These are phyloP conservation scores for Mycena sanguinolenta DNA, from an alignment of 768 basidiomycete species.

Conservation along the genomic window DNA sequence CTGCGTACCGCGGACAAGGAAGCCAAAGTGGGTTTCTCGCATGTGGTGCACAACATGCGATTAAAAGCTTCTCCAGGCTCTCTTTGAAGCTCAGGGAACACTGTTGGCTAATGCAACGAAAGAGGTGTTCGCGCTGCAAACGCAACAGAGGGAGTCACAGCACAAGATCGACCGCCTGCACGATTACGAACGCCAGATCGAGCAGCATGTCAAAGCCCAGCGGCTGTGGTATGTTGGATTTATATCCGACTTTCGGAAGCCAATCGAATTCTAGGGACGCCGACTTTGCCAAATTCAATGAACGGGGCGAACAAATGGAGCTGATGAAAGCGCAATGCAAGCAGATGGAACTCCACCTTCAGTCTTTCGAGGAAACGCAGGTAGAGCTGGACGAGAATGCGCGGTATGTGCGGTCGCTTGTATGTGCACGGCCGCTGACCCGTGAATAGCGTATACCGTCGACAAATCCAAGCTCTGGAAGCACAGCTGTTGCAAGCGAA, in stretches of 20 bases:
- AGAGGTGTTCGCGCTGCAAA: slow-evolving; percentile 79
- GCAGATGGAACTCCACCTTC: slow-evolving; percentile 76
- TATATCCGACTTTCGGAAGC: background rate
- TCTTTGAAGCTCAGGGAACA: slow-evolving; percentile 77
- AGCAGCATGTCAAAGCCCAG: slow-evolving; percentile 83
- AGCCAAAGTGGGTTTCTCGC: slow-evolving; percentile 60
- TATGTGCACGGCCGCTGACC: slow-evolving; percentile 6
- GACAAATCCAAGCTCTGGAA: slow-evolving; percentile 74
- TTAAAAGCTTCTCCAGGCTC: slow-evolving; percentile 58
- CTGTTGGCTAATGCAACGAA: slow-evolving; percentile 77
- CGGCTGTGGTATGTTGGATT: slow-evolving; percentile 68
- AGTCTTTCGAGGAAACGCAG: slow-evolving; percentile 69
- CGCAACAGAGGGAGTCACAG: slow-evolving; percentile 80
- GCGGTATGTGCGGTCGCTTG: slow-evolving; percentile 58
- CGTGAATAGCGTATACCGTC: slow-evolving; percentile 64
- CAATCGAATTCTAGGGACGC: slow-evolving; percentile 65
- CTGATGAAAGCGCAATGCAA: slow-evolving; percentile 68
- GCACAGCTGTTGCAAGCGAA: slow-evolving; percentile 64
- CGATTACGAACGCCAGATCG: slow-evolving; percentile 91
- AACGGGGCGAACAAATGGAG: slow-evolving; percentile 70
- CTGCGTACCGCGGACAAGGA: slow-evolving; percentile 82
- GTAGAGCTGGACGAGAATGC: slow-evolving; percentile 68
- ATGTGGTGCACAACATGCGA: background rate
- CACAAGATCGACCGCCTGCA: slow-evolving; percentile 85
- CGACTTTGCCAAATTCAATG: slow-evolving; percentile 80